Base-by-base conservation (phyloP, 768 basidiomycete species). In the Leccinellum luteum region DNA sequence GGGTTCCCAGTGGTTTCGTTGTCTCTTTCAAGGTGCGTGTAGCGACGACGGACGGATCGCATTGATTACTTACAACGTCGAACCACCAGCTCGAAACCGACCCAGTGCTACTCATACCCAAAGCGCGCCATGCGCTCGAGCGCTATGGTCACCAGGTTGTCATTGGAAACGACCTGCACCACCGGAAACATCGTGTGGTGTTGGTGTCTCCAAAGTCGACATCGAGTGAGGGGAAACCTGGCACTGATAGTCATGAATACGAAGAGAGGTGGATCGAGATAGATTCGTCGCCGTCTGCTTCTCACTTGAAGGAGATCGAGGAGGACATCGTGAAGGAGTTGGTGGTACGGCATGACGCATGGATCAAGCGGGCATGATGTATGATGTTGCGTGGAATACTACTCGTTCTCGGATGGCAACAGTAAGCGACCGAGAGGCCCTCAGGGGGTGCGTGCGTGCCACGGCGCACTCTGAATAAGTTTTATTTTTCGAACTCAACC, bases 71-170 rank as follows among this genome's bases (percentile, higher is more conserved):
- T 8, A 67, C 50, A 21, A 25, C 25, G 15, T 51, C 4, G 28
- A 25, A 32, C 21, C 10, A 25, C 38, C 64, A 98, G 95, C 86
- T 99, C 51, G 96, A 99, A 79, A 99, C 97, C 6, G 96, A 99
- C 64, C 79, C 76, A 21, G 48, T 75, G 1, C 78, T 99, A 12
- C 81, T 99, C 21, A 81, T 98, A 57, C 96, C 97, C 30, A 99
- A 99, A 78, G 88, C 95, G 0, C 82, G 86, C 15, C 82, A 81
- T 9, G 92, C 97, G 2, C 82, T 98, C 32, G 87, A 93, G 58
- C 85, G 95, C 25, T 99, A 98, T 72, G 94, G 95, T 1, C 97
- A 98, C 70, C 95, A 98, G 69, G 86, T 97, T 28, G 97, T 99
- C 53, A 92, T 99, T 60, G 97, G 93, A 19, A 99, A 99, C 72